These are phyloP conservation scores for Nannochloris sp. DNA, from an alignment of 139 green algal genomes.

Conservation along the genomic window DNA sequence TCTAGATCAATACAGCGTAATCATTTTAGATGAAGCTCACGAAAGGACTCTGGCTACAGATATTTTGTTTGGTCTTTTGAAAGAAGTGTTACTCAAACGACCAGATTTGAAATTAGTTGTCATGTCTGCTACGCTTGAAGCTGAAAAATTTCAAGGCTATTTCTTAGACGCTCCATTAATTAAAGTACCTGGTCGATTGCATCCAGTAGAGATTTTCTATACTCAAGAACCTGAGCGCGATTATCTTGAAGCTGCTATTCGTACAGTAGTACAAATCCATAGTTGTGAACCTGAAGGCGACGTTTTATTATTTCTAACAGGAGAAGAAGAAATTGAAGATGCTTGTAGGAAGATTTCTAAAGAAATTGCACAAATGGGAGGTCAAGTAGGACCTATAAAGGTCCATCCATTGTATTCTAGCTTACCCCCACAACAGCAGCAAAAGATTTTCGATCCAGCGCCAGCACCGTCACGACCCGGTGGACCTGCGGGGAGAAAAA, in stretches of 20 bases:
- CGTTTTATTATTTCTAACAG: constrained; percentile 97
- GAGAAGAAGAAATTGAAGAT: constrained; percentile 99
- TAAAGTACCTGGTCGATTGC: constrained; percentile 93
- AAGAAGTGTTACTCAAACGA: constrained; percentile 80
- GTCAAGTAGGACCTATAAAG: constrained; percentile 78
- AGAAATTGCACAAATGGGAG: constrained; percentile 19
- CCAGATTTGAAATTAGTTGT: constrained; percentile 96
- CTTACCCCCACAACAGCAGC: constrained; percentile 90
- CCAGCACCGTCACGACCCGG: constrained; percentile 46
- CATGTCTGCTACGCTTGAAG: constrained; percentile 98
- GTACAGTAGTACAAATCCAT: constrained; percentile 96
- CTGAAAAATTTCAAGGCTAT: constrained; percentile 99
- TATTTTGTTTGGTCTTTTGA: constrained; percentile 83
- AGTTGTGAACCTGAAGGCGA: constrained; percentile 79
- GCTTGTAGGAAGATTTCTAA: constrained; percentile 39
- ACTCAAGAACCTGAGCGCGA: constrained; percentile 96
- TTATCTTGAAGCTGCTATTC: constrained; percentile 96
- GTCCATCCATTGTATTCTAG: constrained; percentile 96
- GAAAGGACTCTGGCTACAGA: constrained; percentile 81
- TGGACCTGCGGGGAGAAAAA: constrained; percentile 83
- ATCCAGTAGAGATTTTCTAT: constrained; percentile 99
- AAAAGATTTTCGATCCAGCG: constrained; percentile 91
- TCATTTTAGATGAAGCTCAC: constrained; percentile 86
- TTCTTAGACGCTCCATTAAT: constrained; percentile 93
- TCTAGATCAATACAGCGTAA: constrained; percentile 71